Evolutionary conservation across 768 basidiomycete genomes (phyloP).

Genomic region (Psilocybe azurescens): DNA sequence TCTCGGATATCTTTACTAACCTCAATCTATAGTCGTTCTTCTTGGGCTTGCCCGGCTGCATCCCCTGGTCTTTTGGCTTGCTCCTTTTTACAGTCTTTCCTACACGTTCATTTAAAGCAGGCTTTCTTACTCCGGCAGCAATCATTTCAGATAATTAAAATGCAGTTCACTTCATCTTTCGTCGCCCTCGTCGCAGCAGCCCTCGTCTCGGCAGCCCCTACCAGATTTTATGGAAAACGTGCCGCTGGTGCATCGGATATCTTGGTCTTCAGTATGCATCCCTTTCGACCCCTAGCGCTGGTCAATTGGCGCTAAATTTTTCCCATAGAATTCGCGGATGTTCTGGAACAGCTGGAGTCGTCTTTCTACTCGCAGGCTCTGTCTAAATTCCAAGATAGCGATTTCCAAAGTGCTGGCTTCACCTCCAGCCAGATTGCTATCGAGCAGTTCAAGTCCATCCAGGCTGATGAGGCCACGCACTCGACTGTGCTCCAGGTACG

Average conservation of each 20-base stretch:
- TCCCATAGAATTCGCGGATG: constrained; percentile 70
- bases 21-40: constrained; percentile 42
- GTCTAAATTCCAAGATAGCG: constrained; percentile 62
- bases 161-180: constrained; percentile 53
- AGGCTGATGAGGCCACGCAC: constrained; percentile 67
- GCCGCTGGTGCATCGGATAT: constrained; percentile 47
- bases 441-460: constrained; percentile 66
- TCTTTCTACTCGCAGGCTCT: constrained; percentile 73
- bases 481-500: constrained; percentile 55
- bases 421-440: constrained; percentile 54
- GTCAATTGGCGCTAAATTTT: constrained; percentile 4
- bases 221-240: constrained; percentile 46
- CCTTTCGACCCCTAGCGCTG: background rate
- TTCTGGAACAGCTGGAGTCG: constrained; percentile 76
- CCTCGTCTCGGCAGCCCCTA: constrained; percentile 55
- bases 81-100: constrained; percentile 32
- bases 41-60: constrained; percentile 78
- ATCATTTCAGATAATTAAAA: constrained; percentile 35
- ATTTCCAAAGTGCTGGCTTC: constrained; percentile 74
- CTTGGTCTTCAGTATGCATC: constrained; percentile 62
- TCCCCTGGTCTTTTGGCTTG: constrained; percentile 52
- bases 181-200: constrained; percentile 44
- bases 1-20: constrained; percentile 7
- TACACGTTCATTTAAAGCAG: constrained; percentile 46
- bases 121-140: constrained; percentile 43